phyloP scores from a whole-genome alignment of 1,284 basidiomycete genomes.

The Salmacisia buchloeana region DNA sequence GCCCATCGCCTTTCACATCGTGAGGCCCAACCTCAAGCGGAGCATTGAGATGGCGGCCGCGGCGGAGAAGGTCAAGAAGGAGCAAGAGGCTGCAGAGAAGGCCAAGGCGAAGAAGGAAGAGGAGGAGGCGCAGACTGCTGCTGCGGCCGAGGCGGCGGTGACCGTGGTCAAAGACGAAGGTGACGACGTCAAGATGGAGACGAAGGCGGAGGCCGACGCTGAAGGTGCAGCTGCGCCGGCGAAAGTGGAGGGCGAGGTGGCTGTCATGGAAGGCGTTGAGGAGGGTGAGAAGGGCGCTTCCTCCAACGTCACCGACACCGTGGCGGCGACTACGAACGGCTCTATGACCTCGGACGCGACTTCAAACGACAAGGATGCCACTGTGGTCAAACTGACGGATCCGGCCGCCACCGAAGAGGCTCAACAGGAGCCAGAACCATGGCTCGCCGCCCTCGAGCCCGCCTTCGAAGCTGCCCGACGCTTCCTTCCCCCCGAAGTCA shows the following conservation, averaged over 20 bases:
- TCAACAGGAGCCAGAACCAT: constrained; percentile 13
- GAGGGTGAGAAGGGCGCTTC: constrained; percentile 2
- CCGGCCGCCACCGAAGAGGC: background rate
- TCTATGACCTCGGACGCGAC: too few species aligned
- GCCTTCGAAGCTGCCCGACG: constrained; percentile 27
- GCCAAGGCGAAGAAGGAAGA: constrained; percentile 1
- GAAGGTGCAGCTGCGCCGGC: background rate
- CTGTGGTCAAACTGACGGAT: too few species aligned
- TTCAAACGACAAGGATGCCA: too few species aligned
- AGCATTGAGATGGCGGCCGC: background rate
- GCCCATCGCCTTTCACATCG: constrained; percentile 44
- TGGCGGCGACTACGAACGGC: background rate
- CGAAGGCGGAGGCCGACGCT: background rate
- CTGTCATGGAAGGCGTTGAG: background rate
- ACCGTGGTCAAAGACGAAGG: constrained; percentile 20
- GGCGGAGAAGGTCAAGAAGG: constrained; percentile 1
- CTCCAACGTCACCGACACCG: background rate
- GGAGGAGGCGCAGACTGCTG: background rate
- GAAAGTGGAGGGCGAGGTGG: background rate
- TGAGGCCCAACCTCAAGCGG: constrained; percentile 29
- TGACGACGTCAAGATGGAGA: constrained; percentile 21
- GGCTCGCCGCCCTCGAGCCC: constrained; percentile 40
- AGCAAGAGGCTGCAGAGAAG: background rate
- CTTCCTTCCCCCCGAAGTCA: constrained; percentile 27
- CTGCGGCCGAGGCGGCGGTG: constrained; percentile 16